A percentile compares a stretch with the other conserved stretches of the same genome.
Evolutionary conservation across 2,329 filamentous ascomycete species (phyloP).

Genomic region (Pestalotiopsis sp.): DNA sequence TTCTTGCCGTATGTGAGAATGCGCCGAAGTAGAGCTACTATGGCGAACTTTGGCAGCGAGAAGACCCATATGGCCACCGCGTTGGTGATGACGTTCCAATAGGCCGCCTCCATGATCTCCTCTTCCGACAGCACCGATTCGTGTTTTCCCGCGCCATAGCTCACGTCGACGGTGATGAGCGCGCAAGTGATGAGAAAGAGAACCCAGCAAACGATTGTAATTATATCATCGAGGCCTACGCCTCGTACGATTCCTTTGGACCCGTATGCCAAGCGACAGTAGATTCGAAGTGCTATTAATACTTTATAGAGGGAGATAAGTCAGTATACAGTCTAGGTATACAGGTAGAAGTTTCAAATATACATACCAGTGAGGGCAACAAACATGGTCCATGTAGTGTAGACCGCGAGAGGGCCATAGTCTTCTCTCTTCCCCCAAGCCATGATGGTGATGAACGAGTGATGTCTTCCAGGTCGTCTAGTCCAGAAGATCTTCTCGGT

Average conservation of each 20-base stretch:
- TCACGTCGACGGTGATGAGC: conserved; percentile 29
- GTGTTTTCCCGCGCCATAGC: conserved; percentile 31
- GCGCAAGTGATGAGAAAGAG: conserved; percentile 32
- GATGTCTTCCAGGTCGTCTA: background rate
- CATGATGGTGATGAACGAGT: background rate
- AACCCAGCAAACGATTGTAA: conserved; percentile 30
- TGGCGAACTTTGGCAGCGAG: conserved; percentile 36
- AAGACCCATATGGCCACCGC: conserved; percentile 35
- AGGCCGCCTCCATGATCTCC: conserved; percentile 24
- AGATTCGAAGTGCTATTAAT: conserved; percentile 28
- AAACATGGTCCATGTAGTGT: background rate
- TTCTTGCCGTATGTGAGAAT: conserved; percentile 33
- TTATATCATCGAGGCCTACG: conserved; percentile 33
- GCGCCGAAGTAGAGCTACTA: conserved; percentile 33
- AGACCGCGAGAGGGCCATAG: background rate
- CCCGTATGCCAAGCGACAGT: conserved; percentile 25
- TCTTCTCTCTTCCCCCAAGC: background rate
- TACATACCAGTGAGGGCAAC: background rate
- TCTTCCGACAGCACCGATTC: conserved; percentile 18
- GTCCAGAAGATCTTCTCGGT: background rate
- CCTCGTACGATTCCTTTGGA: conserved; percentile 15
- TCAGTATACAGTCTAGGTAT: background rate
- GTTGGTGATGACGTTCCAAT: conserved; percentile 34
- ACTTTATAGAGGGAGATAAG: conserved; percentile 19
- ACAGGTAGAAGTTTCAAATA: background rate